phyloP scores from a whole-genome alignment of 495 filamentous ascomycete species.

The Cryomyces minteri region DNA sequence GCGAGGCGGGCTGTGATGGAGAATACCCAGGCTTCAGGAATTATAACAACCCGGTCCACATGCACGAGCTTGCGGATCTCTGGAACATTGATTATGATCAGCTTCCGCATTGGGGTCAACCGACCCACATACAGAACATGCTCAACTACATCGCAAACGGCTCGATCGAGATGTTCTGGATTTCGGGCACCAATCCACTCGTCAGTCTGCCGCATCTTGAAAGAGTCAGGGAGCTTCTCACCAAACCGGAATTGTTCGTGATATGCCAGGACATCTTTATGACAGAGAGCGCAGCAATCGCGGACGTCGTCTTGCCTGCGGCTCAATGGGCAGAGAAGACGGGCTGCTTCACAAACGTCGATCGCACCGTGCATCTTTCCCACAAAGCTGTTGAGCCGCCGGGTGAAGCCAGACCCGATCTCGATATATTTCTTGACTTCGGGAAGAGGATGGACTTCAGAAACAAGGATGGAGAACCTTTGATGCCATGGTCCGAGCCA shows the following conservation, averaged over 20 bases:
- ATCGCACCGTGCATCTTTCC: conserved; percentile 12
- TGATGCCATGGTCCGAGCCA: conserved; percentile 4
- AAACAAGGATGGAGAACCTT: conserved; percentile 8
- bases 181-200: not conserved
- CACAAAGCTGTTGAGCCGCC: conserved; percentile 11
- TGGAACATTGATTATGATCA: conserved; percentile 5
- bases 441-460: conserved; percentile 8
- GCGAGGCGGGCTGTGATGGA: conserved; percentile 6
- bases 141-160: conserved; percentile 1
- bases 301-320: conserved; percentile 8
- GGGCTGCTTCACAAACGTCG: conserved; percentile 12
- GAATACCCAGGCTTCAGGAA: conserved; percentile 6
- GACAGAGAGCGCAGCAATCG: conserved; percentile 4
- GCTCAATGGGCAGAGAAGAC: conserved; percentile 13
- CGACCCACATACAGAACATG: conserved; percentile 6
- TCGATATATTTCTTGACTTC: conserved; percentile 12
- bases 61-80: conserved; percentile 7
- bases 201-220: not conserved
- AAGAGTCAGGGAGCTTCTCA: not conserved
- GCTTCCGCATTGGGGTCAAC: conserved; percentile 8
- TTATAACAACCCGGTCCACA: conserved; percentile 3
- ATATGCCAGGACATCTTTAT: conserved; percentile 2
- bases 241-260: not conserved
- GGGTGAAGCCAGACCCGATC: conserved; percentile 1
- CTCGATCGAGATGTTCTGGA: conserved; percentile 3